Conservation (phyloP, 495 filamentous ascomycete species). For the Podospora pseudoanserina region DNA sequence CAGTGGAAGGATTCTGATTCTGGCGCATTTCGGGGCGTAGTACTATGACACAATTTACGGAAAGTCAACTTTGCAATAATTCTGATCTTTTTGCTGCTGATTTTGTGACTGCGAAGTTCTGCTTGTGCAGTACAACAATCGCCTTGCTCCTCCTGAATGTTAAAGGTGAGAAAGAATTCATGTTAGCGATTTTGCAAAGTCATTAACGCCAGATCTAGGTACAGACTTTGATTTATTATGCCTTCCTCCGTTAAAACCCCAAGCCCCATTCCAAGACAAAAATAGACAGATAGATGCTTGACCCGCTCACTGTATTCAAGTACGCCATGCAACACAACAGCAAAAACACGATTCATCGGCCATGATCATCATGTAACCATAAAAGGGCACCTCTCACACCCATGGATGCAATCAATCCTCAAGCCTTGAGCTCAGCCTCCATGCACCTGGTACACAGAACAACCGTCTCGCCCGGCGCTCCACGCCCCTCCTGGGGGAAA, state of each 20-base stretch:
- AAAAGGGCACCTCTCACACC: too few species aligned
- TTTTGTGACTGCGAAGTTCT: not conserved
- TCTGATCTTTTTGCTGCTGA: not conserved
- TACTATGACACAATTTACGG: constrained; percentile 7
- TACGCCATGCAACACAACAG: not conserved
- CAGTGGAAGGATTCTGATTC: not conserved
- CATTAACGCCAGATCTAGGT: not conserved
- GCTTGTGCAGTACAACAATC: too few species aligned
- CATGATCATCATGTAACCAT: too few species aligned
- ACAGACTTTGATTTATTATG: not conserved
- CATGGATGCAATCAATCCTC: not conserved
- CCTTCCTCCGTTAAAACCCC: not conserved
- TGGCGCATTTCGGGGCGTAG: constrained; percentile 13
- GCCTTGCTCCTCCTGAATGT: not conserved
- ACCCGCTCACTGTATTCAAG: not conserved
- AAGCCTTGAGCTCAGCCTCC: constrained; percentile 48
- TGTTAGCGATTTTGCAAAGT: not conserved
- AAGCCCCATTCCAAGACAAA: not conserved
- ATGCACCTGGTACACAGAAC: constrained; percentile 51
- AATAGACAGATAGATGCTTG: not conserved
- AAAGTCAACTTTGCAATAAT: not conserved
- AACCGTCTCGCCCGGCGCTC: constrained; percentile 38
- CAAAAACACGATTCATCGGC: not conserved
- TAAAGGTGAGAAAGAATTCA: not conserved
- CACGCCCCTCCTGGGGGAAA: constrained; percentile 44